These are phyloP conservation scores for Agaricus blazei DNA, from an alignment of 768 basidiomycete species.

Conservation along the genomic window DNA sequence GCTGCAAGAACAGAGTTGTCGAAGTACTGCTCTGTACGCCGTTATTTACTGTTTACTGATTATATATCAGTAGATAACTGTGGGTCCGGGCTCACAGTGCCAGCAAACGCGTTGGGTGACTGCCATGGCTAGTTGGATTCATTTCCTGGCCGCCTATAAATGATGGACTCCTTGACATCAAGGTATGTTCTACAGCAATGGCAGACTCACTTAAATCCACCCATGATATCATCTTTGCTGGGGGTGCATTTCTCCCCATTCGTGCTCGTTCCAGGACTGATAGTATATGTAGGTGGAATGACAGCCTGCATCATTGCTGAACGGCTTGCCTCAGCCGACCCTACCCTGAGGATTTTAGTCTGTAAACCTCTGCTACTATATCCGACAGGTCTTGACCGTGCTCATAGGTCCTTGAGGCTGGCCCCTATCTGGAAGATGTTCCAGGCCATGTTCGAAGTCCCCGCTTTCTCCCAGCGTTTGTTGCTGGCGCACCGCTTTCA, in stretches of 20 bases:
- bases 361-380: constrained; percentile 3
- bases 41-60: too few relatives aligned
- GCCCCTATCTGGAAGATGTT: constrained; percentile 42
- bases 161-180: too few relatives aligned
- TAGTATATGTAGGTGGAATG: constrained; percentile 38
- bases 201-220: too few relatives aligned
- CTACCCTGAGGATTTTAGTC: constrained; percentile 50
- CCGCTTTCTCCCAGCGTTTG: constrained; percentile 39
- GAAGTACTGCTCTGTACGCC: too few relatives aligned
- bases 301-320: constrained; percentile 51
- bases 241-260: constrained; percentile 31
- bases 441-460: constrained; percentile 49
- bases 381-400: background rate
- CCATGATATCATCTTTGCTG: constrained; percentile 51
- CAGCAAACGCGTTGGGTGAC: too few relatives aligned
- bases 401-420: constrained; percentile 60
- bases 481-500: constrained; percentile 35
- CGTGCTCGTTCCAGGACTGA: background rate
- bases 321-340: constrained; percentile 48
- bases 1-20: too few relatives aligned
- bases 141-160: too few relatives aligned
- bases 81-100: too few relatives aligned
- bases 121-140: too few relatives aligned
- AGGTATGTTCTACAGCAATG: too few relatives aligned
- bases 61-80: too few relatives aligned